Evolutionary conservation across 805 yeast species (phyloP).

Genomic region (Ogataea corticis): DNA sequence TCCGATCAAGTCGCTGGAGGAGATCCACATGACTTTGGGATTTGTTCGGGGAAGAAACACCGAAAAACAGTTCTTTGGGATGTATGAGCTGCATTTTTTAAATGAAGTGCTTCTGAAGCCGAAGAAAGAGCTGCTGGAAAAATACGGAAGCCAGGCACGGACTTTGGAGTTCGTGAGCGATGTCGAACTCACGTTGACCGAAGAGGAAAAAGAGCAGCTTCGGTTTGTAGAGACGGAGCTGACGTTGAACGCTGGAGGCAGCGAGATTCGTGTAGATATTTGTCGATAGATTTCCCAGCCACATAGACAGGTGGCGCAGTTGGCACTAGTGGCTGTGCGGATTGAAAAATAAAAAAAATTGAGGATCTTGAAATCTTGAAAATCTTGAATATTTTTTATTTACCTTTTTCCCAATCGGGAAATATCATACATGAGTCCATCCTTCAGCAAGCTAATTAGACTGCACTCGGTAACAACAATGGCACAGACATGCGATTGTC

Average conservation of each 20-base stretch:
- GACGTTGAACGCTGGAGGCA: conserved; percentile 15
- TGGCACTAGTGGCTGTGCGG: conserved; percentile 7
- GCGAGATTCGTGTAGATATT: conserved; percentile 17
- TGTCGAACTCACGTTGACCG: conserved; percentile 8
- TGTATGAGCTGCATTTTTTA: conserved; percentile 28
- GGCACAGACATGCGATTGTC: conserved; percentile 3
- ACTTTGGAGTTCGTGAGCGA: conserved; percentile 20
- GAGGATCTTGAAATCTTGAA: not conserved
- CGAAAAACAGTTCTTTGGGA: conserved; percentile 19
- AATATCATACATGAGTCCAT: conserved; percentile 9
- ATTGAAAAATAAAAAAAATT: not conserved
- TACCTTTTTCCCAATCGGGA: conserved; percentile 25
- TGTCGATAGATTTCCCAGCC: conserved; percentile 1
- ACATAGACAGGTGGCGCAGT: not conserved
- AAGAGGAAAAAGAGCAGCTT: conserved; percentile 16
- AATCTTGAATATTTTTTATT: conserved; percentile 11
- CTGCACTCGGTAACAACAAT: conserved; percentile 2
- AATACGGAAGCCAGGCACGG: conserved; percentile 18
- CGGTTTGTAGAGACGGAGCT: conserved; percentile 14
- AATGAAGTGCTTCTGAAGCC: conserved; percentile 27
- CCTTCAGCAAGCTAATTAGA: not conserved
- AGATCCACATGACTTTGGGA: conserved; percentile 25
- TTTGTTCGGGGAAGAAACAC: not conserved
- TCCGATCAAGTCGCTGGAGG: conserved; percentile 12
- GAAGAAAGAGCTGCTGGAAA: conserved; percentile 19